A percentile compares a stretch with the other conserved stretches of the same genome.
These are phyloP conservation scores for Phytophthora nicotianae DNA, from an alignment of 352 stramenopile genomes.

Conservation along the genomic window DNA sequence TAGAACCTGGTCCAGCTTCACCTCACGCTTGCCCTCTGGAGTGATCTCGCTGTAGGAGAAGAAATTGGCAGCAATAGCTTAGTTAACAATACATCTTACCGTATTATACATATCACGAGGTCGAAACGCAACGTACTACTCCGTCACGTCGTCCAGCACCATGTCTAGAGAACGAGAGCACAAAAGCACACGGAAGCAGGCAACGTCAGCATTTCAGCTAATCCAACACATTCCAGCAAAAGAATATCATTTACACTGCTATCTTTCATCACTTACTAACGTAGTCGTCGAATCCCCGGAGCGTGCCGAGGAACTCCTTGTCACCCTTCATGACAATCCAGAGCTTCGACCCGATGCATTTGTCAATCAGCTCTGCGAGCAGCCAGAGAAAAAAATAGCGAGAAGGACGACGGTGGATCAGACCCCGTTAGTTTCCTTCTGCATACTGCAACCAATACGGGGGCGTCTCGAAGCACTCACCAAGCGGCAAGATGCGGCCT, in stretches of 20 bases:
- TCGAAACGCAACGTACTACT: slow-evolving; percentile 80
- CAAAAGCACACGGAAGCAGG: slow-evolving; percentile 3
- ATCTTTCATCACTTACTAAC: slow-evolving; percentile 84
- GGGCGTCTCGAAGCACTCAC: slow-evolving; percentile 36
- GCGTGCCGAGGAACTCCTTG: slow-evolving; percentile 95
- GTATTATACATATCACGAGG: background rate
- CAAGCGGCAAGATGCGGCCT: slow-evolving; percentile 80
- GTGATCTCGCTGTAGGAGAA: slow-evolving; percentile 72
- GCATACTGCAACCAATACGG: background rate
- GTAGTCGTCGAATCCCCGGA: slow-evolving; percentile 96
- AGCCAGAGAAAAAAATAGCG: background rate
- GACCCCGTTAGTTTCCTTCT: background rate
- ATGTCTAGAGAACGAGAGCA: slow-evolving; percentile 57
- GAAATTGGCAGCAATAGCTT: background rate
- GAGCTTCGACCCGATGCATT: slow-evolving; percentile 98
- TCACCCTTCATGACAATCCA: slow-evolving; percentile 99
- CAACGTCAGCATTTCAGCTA: slow-evolving; percentile 6
- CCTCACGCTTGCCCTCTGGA: slow-evolving; percentile 84
- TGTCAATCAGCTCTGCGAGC: slow-evolving; percentile 97
- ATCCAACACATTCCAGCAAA: background rate
- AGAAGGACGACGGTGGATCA: background rate
- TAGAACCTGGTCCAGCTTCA: slow-evolving; percentile 95
- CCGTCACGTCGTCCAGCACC: slow-evolving; percentile 95
- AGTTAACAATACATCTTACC: background rate
- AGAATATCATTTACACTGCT: background rate